Conservation (phyloP, 2,329 filamentous ascomycete genomes). For the Madurella mycetomatis region DNA sequence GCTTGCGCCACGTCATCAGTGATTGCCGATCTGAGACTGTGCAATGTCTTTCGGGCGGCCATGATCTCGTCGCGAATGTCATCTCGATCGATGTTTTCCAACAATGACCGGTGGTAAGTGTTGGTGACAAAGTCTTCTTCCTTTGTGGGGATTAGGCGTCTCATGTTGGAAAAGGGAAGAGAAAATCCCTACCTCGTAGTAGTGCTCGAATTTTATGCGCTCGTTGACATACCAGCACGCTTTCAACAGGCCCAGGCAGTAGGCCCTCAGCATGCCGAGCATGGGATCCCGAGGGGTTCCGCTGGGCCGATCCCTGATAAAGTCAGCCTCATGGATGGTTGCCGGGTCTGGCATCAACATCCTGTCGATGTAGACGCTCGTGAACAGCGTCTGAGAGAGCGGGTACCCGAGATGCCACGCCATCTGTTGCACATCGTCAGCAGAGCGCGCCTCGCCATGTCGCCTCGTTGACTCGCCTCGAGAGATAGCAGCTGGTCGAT, state of each 20-base stretch:
- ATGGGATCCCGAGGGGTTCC: constrained; percentile 41
- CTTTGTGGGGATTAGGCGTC: constrained; percentile 37
- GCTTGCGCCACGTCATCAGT: constrained; percentile 46
- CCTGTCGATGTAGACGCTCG: constrained; percentile 83
- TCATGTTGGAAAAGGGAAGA: not conserved
- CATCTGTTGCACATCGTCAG: constrained; percentile 53
- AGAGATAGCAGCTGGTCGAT: constrained; percentile 90
- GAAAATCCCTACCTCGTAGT: constrained; percentile 66
- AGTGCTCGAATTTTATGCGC: constrained; percentile 76
- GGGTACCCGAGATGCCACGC: constrained; percentile 97
- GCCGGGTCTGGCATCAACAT: constrained; percentile 67
- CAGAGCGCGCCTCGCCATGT: not conserved
- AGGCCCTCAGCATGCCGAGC: constrained; percentile 69
- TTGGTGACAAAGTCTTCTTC: constrained; percentile 97
- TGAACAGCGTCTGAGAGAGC: constrained; percentile 89
- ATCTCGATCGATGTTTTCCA: constrained; percentile 57
- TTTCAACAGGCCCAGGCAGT: constrained; percentile 81
- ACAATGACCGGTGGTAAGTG: constrained; percentile 74
- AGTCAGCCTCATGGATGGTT: constrained; percentile 61
- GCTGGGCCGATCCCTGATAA: constrained; percentile 40
- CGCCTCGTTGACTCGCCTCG: constrained; percentile 55
- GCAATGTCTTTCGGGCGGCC: constrained; percentile 51
- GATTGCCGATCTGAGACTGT: constrained; percentile 37
- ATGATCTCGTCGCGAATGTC: constrained; percentile 53
- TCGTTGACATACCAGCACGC: constrained; percentile 74